Evolutionary conservation across 371 early-diverging fungal species (phyloP).

Genomic region (Mortierella sp.): DNA sequence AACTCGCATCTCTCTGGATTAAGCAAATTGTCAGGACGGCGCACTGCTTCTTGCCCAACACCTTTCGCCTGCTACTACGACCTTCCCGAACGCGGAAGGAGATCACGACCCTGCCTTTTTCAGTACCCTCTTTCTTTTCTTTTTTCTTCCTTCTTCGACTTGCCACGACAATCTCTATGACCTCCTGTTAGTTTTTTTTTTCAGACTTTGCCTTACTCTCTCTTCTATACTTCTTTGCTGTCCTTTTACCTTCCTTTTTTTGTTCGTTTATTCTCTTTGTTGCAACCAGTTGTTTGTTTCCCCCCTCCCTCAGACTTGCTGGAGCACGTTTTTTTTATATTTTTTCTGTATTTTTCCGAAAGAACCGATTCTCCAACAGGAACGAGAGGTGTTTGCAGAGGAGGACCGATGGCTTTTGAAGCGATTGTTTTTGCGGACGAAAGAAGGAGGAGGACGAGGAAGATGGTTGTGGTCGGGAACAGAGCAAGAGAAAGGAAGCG

Average conservation of each 20-base stretch:
- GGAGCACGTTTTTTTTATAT: neutral
- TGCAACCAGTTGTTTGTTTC: slow-evolving; percentile 6
- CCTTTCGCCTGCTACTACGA: neutral
- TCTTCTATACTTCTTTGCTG: neutral
- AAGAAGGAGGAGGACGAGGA: neutral
- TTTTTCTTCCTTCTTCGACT: neutral
- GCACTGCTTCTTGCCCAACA: neutral
- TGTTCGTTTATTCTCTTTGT: slow-evolving; percentile 6
- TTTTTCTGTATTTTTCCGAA: neutral
- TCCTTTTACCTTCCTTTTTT: slow-evolving; percentile 3
- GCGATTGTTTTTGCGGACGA: neutral
- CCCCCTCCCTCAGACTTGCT: slow-evolving; percentile 2
- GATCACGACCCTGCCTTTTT: neutral
- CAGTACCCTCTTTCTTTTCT: neutral
- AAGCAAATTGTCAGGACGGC: slow-evolving; percentile 8
- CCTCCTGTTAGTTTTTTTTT: neutral
- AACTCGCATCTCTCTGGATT: slow-evolving; percentile 59
- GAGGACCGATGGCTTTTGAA: neutral
- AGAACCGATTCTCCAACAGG: neutral
- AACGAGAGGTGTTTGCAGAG: neutral
- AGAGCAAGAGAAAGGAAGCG: neutral
- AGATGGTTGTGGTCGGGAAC: neutral
- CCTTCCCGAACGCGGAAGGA: neutral
- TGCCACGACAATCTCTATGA: neutral
- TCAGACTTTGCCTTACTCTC: neutral